Evolutionary conservation across 2,329 filamentous ascomycete species (phyloP), one percentile per base, ranked within the genome.

Genomic region (Clonostachys chloroleuca): DNA sequence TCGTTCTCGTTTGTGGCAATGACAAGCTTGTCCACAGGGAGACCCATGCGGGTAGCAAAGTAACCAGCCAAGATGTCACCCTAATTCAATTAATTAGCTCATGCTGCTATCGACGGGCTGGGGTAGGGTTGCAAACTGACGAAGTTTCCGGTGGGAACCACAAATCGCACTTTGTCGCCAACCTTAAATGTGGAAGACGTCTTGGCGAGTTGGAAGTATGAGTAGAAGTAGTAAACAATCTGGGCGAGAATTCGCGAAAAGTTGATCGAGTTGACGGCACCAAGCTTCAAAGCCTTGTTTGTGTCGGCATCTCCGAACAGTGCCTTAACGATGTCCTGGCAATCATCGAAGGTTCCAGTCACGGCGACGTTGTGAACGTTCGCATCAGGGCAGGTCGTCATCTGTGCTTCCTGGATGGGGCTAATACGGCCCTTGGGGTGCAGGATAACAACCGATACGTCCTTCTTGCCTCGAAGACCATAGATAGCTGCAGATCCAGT

Each of bases 1-100:
- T 97, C 94, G 70, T 99, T 99, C 70, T 95, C 92, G 66, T 97
- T 97, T 45, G 92, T 97, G 1, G 92, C 90, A 48, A 96, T 86
- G 57, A 96, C 83, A 34, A 99, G 82, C 71, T 92, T 95, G 52
- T 94, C 87, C 4, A 86, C 76, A 5, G 92, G 92, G 4, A 97
- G 78, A 47, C 91, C 92, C 90, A 96, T 95, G 57, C 84, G 78
- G 57, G 86, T 86, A 17, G 92, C 92, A 61, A 97, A 96, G 72
- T 92, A 97, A 44, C 92, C 92, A 1, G 89, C 89, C 5, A 97
- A 77, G 55, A 99, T 91, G 63, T 97, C 90, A 52, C 94, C 90
- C 36, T 39, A 18, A 9, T 18, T 30, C 4, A 30, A 30, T 9
- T 30, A 30, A 30, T 30, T 30, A 30, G 24, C 24, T 30, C 24